A percentile compares a stretch with the other conserved stretches of the same genome.
phyloP scores from a whole-genome alignment of 441 rosid species.

The Bruguiera hainesii region DNA sequence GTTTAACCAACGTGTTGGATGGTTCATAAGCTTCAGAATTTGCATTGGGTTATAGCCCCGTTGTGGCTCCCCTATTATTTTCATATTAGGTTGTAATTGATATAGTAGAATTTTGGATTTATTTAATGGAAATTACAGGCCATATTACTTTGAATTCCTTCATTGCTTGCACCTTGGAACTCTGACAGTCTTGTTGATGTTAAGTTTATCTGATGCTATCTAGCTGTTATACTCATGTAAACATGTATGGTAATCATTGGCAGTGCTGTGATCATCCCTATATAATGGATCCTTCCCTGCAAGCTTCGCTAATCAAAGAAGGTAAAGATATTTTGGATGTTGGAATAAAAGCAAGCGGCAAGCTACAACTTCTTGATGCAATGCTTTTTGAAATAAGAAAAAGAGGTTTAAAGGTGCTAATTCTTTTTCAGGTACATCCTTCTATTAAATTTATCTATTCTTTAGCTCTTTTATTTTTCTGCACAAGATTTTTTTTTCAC shows the following conservation, averaged over 20 bases:
- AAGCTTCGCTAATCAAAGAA: slow-evolving; percentile 35
- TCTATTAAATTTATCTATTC: slow-evolving; percentile 9
- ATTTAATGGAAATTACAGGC: background rate
- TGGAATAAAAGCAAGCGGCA: slow-evolving; percentile 91
- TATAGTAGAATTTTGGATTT: background rate
- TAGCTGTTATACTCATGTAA: background rate
- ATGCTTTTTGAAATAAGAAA: slow-evolving; percentile 65
- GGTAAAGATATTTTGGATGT: slow-evolving; percentile 48
- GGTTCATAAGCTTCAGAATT: slow-evolving; percentile 8
- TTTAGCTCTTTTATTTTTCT: background rate
- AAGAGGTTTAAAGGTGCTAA: slow-evolving; percentile 57
- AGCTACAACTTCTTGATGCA: slow-evolving; percentile 68
- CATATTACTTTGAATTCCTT: slow-evolving; percentile 13
- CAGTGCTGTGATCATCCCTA: slow-evolving; percentile 98
- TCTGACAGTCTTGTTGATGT: background rate
- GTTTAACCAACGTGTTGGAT: too few relatives aligned
- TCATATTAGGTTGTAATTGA: background rate
- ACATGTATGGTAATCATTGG: slow-evolving; percentile 25
- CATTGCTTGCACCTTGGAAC: slow-evolving; percentile 1
- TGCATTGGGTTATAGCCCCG: background rate
- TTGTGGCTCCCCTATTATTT: background rate
- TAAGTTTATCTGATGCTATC: too few relatives aligned
- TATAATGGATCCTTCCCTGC: slow-evolving; percentile 47
- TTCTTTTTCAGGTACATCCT: slow-evolving; percentile 82
- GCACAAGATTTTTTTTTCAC: background rate